Conservation (phyloP, 352 stramenopile species). For the Blastocystis sp. region DNA sequence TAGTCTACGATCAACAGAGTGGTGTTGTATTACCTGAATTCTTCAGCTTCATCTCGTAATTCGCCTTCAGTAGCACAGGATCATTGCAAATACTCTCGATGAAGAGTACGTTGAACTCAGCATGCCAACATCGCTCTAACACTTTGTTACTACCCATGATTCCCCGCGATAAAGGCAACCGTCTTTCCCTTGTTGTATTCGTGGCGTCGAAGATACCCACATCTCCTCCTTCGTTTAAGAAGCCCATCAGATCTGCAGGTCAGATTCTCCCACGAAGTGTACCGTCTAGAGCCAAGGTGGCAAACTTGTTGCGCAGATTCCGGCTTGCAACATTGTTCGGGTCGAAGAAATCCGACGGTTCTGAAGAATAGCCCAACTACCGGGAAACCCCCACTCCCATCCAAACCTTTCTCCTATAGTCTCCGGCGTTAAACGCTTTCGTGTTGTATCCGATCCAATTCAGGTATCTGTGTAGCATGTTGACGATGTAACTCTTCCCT, state of each 20-base stretch:
- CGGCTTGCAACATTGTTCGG: constrained; percentile 78
- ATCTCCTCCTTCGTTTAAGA: constrained; percentile 36
- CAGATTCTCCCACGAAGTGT: not conserved
- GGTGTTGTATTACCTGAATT: not conserved
- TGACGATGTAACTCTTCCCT: constrained; percentile 84
- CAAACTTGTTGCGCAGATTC: constrained; percentile 80
- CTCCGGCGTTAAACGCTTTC: constrained; percentile 83
- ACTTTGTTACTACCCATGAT: constrained; percentile 47
- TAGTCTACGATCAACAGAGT: not conserved
- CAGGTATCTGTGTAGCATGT: constrained; percentile 82
- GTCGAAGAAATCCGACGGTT: constrained; percentile 80
- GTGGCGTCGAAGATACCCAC: constrained; percentile 69
- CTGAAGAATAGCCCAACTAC: constrained; percentile 73
- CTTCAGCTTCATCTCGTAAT: constrained; percentile 68
- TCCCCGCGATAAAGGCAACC: not conserved
- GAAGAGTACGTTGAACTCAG: constrained; percentile 67
- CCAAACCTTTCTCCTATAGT: constrained; percentile 78
- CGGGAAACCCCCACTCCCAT: constrained; percentile 53
- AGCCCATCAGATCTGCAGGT: constrained; percentile 31
- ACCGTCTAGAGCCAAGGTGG: constrained; percentile 78
- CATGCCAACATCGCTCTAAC: constrained; percentile 64
- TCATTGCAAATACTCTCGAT: constrained; percentile 69
- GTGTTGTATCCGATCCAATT: constrained; percentile 82
- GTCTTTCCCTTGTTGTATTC: constrained; percentile 66
- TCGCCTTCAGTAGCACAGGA: constrained; percentile 55